These are phyloP conservation scores for Durotheca rogersii DNA, from an alignment of 495 filamentous ascomycete genomes.

Conservation along the genomic window DNA sequence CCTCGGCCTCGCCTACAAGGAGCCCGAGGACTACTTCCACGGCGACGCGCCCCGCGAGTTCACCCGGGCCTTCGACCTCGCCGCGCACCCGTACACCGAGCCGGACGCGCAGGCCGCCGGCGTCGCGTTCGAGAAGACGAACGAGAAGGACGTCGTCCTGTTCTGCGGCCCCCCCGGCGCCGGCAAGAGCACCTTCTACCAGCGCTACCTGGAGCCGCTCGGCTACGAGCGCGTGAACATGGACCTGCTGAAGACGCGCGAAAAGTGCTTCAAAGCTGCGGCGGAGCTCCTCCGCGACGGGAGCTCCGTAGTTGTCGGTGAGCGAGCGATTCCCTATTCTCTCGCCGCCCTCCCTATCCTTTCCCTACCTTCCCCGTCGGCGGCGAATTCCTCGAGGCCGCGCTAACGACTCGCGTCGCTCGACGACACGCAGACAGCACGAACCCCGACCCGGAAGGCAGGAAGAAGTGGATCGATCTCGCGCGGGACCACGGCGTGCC, in stretches of 20 bases:
- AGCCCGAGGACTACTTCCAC: slow-evolving; percentile 90
- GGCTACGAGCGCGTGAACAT: slow-evolving; percentile 88
- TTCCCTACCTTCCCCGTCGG: neutral
- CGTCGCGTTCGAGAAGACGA: slow-evolving; percentile 58
- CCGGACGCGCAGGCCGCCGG: slow-evolving; percentile 1
- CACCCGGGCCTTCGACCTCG: slow-evolving; percentile 64
- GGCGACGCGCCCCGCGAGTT: slow-evolving; percentile 62
- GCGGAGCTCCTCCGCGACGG: slow-evolving; percentile 61
- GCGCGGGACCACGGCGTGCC: slow-evolving; percentile 68
- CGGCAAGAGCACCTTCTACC: slow-evolving; percentile 90
- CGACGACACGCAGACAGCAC: slow-evolving; percentile 71
- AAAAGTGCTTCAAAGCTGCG: slow-evolving; percentile 83
- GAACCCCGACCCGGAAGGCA: slow-evolving; percentile 75
- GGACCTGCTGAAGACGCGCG: slow-evolving; percentile 74
- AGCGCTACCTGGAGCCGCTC: slow-evolving; percentile 72
- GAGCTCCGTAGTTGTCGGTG: slow-evolving; percentile 73
- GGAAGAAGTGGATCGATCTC: slow-evolving; percentile 72
- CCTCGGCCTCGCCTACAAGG: slow-evolving; percentile 73
- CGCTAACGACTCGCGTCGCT: too few species aligned
- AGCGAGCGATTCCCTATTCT: slow-evolving; percentile 36
- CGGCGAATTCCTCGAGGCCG: neutral
- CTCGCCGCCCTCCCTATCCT: slow-evolving; percentile 1
- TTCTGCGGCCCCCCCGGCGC: slow-evolving; percentile 86
- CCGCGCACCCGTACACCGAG: slow-evolving; percentile 34
- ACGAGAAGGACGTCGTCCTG: slow-evolving; percentile 72